phyloP scores from a whole-genome alignment of 2,329 filamentous ascomycete species.

The Aspergillus fijiensis region DNA sequence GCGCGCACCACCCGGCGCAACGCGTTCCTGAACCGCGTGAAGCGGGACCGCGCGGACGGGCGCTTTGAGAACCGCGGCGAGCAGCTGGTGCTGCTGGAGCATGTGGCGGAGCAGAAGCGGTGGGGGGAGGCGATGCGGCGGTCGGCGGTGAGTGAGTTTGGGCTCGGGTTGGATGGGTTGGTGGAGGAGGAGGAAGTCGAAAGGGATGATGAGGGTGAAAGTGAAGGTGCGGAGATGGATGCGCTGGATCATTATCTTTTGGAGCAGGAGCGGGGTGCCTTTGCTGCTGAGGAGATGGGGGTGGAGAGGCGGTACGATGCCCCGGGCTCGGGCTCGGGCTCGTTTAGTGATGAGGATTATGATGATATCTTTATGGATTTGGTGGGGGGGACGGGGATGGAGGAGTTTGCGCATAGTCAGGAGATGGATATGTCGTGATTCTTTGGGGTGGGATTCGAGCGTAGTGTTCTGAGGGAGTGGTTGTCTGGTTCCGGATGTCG shows the following conservation, averaged over 20 bases:
- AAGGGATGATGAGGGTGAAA: constrained; percentile 20
- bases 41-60: constrained; percentile 39
- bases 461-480: background rate
- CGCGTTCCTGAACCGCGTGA: constrained; percentile 44
- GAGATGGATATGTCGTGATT: constrained; percentile 42
- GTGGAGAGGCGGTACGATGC: constrained; percentile 24
- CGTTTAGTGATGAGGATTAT: constrained; percentile 58
- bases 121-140: constrained; percentile 42
- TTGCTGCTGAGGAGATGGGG: constrained; percentile 18
- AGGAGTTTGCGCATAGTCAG: constrained; percentile 17
- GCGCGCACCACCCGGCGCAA: constrained; percentile 38
- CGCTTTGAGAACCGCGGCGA: constrained; percentile 44
- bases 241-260: background rate
- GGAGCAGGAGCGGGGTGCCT: background rate
- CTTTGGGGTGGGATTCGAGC: background rate
- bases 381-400: constrained; percentile 42
- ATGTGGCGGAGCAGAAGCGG: constrained; percentile 36
- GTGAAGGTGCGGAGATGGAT: constrained; percentile 22
- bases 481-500: background rate
- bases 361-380: constrained; percentile 66
- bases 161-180: constrained; percentile 12
- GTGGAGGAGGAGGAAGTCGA: constrained; percentile 24
- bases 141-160: constrained; percentile 29
- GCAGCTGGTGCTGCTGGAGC: constrained; percentile 46
- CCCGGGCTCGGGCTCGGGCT: constrained; percentile 13